phyloP scores from a whole-genome alignment of 2,329 filamentous ascomycete species.

The Monosporascus sp. region DNA sequence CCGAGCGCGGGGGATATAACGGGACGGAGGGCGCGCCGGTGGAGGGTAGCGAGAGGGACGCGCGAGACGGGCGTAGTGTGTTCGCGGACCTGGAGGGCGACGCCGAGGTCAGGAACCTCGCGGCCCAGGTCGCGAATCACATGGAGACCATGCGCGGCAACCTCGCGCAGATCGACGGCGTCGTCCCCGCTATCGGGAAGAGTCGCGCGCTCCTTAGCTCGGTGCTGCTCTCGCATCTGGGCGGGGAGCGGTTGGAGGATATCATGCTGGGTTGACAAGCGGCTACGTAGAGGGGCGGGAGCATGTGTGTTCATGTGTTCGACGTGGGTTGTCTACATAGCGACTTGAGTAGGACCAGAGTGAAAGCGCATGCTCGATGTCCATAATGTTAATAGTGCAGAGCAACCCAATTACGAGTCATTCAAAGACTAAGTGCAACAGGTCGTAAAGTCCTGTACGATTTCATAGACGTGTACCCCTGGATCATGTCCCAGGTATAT shows the following conservation, averaged over 20 bases:
- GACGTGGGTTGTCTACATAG: no score
- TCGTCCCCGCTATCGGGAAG: slow-evolving; percentile 42
- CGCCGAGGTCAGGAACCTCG: slow-evolving; percentile 38
- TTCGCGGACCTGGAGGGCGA: slow-evolving; percentile 30
- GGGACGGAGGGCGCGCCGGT: slow-evolving; percentile 4
- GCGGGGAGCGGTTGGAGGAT: slow-evolving; percentile 39
- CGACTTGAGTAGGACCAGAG: no score
- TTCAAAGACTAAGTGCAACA: no score
- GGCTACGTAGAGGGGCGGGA: not conserved
- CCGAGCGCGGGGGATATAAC: not conserved
- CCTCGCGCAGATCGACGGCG: slow-evolving; percentile 46
- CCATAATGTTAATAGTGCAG: no score
- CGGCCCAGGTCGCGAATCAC: slow-evolving; percentile 45
- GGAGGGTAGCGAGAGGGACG: slow-evolving; percentile 1
- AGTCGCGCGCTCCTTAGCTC: slow-evolving; percentile 45
- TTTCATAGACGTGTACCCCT: no score
- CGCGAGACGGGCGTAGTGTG: slow-evolving; percentile 8
- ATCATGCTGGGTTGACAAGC: slow-evolving; percentile 36
- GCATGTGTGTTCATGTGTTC: no score
- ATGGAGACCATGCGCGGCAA: slow-evolving; percentile 53
- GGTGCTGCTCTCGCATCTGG: slow-evolving; percentile 41
- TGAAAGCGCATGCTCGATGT: no score
- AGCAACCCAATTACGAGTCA: no score
- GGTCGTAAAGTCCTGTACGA: no score
- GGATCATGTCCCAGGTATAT: no score